Evolutionary conservation across 495 filamentous ascomycete genomes (phyloP).

Genomic region (Hypomontagnella monticulosa): DNA sequence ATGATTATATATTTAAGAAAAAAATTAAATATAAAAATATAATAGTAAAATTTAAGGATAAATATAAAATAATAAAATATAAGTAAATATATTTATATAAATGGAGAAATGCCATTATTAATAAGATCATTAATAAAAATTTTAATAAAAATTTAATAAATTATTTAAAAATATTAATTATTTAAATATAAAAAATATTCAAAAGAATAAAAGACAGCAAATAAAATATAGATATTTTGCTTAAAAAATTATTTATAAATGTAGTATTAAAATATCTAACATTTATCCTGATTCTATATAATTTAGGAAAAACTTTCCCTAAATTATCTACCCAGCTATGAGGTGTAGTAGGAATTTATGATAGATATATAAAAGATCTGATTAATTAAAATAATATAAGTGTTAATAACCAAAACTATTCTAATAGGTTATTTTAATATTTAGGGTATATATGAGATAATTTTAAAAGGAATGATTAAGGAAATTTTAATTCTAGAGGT

Average conservation of each 20-base stretch:
- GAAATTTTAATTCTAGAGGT: neutral
- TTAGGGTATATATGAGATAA: too few relatives aligned
- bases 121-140: neutral
- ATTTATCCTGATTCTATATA: neutral
- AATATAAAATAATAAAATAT: neutral
- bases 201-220: too few relatives aligned
- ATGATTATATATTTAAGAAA: neutral
- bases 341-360: too few relatives aligned
- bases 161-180: neutral
- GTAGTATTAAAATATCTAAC: neutral
- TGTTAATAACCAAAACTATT: neutral
- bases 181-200: neutral
- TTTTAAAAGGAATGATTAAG: neutral
- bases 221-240: neutral
- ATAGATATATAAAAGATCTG: too few relatives aligned
- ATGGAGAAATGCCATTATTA: neutral
- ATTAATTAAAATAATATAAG: neutral
- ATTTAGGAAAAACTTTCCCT: too few relatives aligned
- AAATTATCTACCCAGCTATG: neutral
- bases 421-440: neutral
- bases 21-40: neutral
- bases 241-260: neutral
- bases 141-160: neutral
- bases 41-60: too few relatives aligned
- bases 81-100: neutral